A percentile compares a stretch with the other conserved stretches of the same genome.
Conservation (phyloP, 441 rosid species). For the Bocquillonia castaneifolia region DNA sequence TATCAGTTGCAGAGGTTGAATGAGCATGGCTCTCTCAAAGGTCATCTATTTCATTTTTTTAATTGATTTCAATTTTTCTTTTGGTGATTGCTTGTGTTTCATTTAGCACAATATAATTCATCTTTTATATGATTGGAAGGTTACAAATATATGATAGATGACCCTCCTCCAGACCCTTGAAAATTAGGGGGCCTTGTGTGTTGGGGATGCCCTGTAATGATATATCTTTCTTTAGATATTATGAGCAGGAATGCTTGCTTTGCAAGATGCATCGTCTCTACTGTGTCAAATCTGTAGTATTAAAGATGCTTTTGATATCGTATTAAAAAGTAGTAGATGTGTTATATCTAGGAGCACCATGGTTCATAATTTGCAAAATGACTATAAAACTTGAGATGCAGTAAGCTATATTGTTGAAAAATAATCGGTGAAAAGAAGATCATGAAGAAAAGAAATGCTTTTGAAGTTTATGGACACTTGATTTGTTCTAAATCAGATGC, state of each 20-base stretch:
- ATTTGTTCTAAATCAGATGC: background rate
- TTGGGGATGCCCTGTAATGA: background rate
- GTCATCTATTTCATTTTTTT: constrained; percentile 32
- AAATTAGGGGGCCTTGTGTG: too few species aligned
- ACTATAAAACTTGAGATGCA: background rate
- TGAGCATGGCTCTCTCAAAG: constrained; percentile 79
- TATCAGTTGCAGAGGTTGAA: constrained; percentile 85
- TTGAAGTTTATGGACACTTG: background rate
- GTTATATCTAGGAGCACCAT: background rate
- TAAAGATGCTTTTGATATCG: too few species aligned
- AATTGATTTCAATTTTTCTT: background rate
- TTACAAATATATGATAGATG: background rate
- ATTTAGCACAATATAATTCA: background rate
- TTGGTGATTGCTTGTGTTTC: background rate
- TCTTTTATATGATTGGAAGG: background rate
- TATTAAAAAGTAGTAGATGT: background rate
- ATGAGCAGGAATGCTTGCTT: background rate
- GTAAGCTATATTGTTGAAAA: background rate
- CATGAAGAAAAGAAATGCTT: too few species aligned
- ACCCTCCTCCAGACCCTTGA: background rate
- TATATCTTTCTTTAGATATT: background rate
- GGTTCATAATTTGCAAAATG: background rate
- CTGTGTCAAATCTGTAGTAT: background rate
- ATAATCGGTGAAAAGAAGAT: background rate
- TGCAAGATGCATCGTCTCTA: background rate